Base-by-base conservation (phyloP, 306 rosid genomes). In the Arachis stenosperma region DNA sequence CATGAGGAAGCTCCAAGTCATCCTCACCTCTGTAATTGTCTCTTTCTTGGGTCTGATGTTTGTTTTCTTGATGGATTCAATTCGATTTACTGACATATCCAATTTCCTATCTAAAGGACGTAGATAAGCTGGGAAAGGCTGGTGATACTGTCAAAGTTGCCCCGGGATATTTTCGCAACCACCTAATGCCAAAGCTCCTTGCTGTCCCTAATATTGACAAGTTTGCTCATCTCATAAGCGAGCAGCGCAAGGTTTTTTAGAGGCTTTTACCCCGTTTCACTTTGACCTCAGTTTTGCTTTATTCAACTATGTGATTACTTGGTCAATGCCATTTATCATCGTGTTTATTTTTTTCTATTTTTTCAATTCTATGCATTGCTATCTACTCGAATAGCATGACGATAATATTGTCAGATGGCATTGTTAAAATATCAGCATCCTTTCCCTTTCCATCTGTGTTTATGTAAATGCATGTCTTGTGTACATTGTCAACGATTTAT, bases 71-170 rank as follows among this genome's bases (percentile, higher is more conserved):
- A 48, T 61, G 36, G 9, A 51, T 51, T 61, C 51, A 12, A 62
- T 69, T 47, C 27, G 15, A 6, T 29, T 46, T 44, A 53, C 52
- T 78, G 48, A 70, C 40, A 17, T 47, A 58, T 65, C 0, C 29
- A 40, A 55, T 50, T 83, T 81, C 37, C 51, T 65, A 30, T 70
- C 75, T 78, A 17, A 54, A 89, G 97, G 82, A 82, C 77, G 82
- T 90, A 27, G 96, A 88, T 37, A 90, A 89, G 79, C 93, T 93
- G 42, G 97, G 98, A 11, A 88, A 87, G 78, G 92, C 96, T 0
- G 93, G 98, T 6, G 90, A 93, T 78, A 89, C 89, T 0, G 97
- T 90, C 78, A 93, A 93, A 84, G 97, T 93, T 64, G 93, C 97
- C 17, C 96, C 97, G 0, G 98, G 97, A 54, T 84, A 73, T 89